Conservation (phyloP, 1,284 basidiomycete species). For the Omphalotus olearius region DNA sequence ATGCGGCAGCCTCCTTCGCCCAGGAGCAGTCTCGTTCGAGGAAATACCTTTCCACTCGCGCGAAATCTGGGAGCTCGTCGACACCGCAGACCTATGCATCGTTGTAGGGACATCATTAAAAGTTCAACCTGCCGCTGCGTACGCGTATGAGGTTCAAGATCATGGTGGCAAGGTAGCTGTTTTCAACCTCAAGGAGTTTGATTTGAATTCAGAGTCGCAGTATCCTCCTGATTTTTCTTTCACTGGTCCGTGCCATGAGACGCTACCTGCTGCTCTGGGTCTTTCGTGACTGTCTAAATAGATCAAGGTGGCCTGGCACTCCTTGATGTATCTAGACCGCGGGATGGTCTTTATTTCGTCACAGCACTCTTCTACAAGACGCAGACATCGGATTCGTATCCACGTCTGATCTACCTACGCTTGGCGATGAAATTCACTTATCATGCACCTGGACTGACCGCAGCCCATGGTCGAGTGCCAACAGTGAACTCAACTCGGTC, state of each 20-base stretch:
- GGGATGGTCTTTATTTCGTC: too few relatives aligned
- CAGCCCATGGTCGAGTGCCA: too few relatives aligned
- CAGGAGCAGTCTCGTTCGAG: conserved; percentile 68
- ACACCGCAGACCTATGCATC: conserved; percentile 51
- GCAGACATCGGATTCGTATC: too few relatives aligned
- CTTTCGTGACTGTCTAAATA: background rate
- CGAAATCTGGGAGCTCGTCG: conserved; percentile 40
- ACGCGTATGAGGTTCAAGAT: conserved; percentile 27
- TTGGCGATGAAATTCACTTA: too few relatives aligned
- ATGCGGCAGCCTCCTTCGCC: conserved; percentile 49
- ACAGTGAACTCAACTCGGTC: too few relatives aligned
- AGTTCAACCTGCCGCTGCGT: conserved; percentile 38
- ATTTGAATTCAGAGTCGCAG: conserved; percentile 27
- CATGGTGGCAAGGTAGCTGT: conserved; percentile 46
- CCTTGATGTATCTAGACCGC: too few relatives aligned
- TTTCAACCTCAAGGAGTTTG: conserved; percentile 53
- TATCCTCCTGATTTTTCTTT: conserved; percentile 38
- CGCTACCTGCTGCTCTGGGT: conserved; percentile 33
- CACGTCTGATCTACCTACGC: too few relatives aligned
- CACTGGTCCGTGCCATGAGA: conserved; percentile 41
- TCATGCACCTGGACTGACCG: too few relatives aligned
- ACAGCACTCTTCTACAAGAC: too few relatives aligned
- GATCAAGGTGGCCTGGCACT: too few relatives aligned
- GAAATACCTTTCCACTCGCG: conserved; percentile 43
- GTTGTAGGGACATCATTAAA: conserved; percentile 64